phyloP scores from a whole-genome alignment of 495 filamentous ascomycete species.

The Glutinoglossum americanum region DNA sequence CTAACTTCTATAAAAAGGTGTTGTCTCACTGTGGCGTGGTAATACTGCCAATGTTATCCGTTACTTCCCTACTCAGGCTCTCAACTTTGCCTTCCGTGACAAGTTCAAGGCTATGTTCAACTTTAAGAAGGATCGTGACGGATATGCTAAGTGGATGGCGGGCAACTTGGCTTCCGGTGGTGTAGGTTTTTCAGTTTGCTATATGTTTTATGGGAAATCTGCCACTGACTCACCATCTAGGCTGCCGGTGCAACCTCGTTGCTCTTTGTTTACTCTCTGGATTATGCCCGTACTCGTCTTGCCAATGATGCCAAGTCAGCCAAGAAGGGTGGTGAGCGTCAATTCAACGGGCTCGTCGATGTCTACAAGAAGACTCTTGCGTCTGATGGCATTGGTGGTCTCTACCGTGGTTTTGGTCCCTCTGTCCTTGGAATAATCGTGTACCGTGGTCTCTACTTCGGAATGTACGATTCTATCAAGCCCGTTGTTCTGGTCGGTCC shows the following conservation, averaged over 20 bases:
- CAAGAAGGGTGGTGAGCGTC: slow-evolving; percentile 90
- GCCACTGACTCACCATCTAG: slow-evolving; percentile 20
- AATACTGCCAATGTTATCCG: slow-evolving; percentile 99
- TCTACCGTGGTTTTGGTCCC: slow-evolving; percentile 99
- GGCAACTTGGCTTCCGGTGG: slow-evolving; percentile 99
- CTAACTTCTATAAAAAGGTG: slow-evolving; percentile 11
- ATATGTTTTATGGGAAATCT: not conserved
- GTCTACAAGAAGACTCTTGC: slow-evolving; percentile 99
- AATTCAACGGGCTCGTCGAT: slow-evolving; percentile 98
- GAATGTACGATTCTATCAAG: slow-evolving; percentile 99
- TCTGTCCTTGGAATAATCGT: slow-evolving; percentile 96
- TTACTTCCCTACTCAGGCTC: slow-evolving; percentile 99
- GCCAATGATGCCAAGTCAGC: slow-evolving; percentile 98
- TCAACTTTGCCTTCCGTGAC: slow-evolving; percentile 99
- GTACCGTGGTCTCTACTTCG: slow-evolving; percentile 99
- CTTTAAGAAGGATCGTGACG: slow-evolving; percentile 99
- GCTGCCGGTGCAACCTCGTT: slow-evolving; percentile 98
- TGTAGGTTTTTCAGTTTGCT: slow-evolving; percentile 37
- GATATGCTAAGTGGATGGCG: slow-evolving; percentile 97
- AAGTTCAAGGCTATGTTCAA: slow-evolving; percentile 99
- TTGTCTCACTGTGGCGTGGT: slow-evolving; percentile 86
- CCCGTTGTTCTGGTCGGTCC: slow-evolving; percentile 74
- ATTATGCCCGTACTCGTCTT: slow-evolving; percentile 99
- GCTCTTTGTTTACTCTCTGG: slow-evolving; percentile 99
- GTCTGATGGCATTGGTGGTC: slow-evolving; percentile 91